phyloP scores from a whole-genome alignment of 106 monocot genomes.

The Apostasia ramifera region DNA sequence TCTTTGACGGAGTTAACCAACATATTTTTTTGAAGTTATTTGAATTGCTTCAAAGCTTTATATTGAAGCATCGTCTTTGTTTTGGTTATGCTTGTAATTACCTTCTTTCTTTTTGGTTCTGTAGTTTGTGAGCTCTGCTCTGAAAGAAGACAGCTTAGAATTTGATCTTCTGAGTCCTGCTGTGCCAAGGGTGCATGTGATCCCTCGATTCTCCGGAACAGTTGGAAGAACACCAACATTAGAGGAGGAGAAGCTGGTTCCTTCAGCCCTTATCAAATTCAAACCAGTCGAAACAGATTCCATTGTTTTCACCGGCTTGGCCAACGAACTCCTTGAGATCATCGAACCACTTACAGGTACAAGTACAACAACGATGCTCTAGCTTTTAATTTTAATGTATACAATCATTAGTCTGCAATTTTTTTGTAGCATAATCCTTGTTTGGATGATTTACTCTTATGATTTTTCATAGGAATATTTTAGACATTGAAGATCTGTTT shows the following conservation, averaged over 20 bases:
- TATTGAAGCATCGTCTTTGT: too few species aligned
- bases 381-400: neutral
- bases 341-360: constrained; percentile 57
- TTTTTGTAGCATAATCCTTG: too few species aligned
- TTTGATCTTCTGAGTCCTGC: constrained; percentile 73
- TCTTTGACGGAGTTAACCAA: too few species aligned
- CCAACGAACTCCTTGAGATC: constrained; percentile 50
- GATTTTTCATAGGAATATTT: too few species aligned
- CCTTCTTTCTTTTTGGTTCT: neutral
- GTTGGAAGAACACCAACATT: constrained; percentile 40
- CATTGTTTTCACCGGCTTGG: constrained; percentile 59
- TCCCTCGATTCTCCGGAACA: constrained; percentile 39
- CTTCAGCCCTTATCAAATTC: constrained; percentile 79
- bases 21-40: too few species aligned
- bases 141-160: constrained; percentile 75
- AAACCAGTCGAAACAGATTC: constrained; percentile 72
- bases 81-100: too few species aligned
- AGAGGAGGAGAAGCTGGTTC: constrained; percentile 76
- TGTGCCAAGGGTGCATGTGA: constrained; percentile 29
- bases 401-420: too few species aligned
- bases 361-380: constrained; percentile 3
- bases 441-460: too few species aligned
- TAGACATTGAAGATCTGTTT: too few species aligned
- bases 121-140: constrained; percentile 73
- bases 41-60: too few species aligned